phyloP scores from a whole-genome alignment of 1,139 yeast genomes.

The Saccharomyces hybrid region DNA sequence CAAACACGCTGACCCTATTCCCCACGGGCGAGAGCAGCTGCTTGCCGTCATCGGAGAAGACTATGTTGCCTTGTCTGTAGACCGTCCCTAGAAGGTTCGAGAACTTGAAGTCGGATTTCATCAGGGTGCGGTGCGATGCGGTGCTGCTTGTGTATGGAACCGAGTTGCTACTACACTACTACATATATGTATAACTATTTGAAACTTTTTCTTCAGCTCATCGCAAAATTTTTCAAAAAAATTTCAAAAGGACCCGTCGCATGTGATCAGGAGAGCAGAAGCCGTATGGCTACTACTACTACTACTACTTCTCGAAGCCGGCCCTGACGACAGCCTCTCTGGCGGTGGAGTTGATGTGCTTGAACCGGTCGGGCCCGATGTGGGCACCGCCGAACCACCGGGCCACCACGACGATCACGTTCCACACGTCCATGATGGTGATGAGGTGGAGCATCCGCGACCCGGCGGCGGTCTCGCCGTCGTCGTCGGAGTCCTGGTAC shows the following conservation, averaged over 20 bases:
- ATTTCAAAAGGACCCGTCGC: conserved; percentile 8
- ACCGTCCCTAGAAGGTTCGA: conserved; percentile 91
- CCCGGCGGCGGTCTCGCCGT: conserved; percentile 97
- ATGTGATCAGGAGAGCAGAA: neutral
- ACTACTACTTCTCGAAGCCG: conserved; percentile 34
- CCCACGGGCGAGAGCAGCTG: conserved; percentile 87
- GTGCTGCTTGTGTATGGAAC: neutral
- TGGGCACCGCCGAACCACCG: conserved; percentile 94
- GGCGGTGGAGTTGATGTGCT: conserved; percentile 84
- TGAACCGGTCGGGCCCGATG: conserved; percentile 88
- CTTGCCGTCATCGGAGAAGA: conserved; percentile 84
- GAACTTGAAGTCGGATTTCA: conserved; percentile 59
- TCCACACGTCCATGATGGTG: conserved; percentile 75
- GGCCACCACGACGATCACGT: conserved; percentile 72
- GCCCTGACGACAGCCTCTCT: conserved; percentile 73
- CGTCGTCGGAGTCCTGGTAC: conserved; percentile 87
- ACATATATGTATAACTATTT: conserved; percentile 2
- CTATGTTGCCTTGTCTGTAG: conserved; percentile 80
- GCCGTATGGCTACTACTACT: neutral
- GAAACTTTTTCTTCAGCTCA: conserved; percentile 16
- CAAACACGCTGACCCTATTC: conserved; percentile 83
- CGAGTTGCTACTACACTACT: neutral
- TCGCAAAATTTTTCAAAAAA: conserved; percentile 18
- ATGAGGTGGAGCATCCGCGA: conserved; percentile 73
- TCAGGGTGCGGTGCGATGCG: conserved; percentile 13